Evolutionary conservation across 1,284 basidiomycete genomes (phyloP).

Genomic region (Austroboletus rostrupii): DNA sequence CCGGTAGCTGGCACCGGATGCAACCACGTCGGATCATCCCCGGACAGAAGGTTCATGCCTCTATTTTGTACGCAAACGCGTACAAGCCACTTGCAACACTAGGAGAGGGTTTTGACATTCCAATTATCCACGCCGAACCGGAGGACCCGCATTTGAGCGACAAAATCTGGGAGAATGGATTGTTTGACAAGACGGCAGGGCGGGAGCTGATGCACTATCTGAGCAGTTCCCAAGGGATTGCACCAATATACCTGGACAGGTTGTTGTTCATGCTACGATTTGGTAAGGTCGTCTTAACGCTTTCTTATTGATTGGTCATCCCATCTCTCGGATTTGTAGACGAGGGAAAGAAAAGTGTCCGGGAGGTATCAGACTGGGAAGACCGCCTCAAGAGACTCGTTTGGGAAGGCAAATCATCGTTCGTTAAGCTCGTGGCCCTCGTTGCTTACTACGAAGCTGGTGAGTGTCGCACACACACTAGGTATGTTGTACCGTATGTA

Average conservation of each 20-base stretch:
- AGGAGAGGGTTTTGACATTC: conserved; percentile 27
- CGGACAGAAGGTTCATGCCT: conserved; percentile 31
- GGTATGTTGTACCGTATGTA: background rate
- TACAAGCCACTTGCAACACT: conserved; percentile 25
- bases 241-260: conserved; percentile 24
- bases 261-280: conserved; percentile 29
- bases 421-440: conserved; percentile 21
- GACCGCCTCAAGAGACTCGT: conserved; percentile 12
- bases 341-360: conserved; percentile 22
- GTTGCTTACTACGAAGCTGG: conserved; percentile 26
- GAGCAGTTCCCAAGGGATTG: conserved; percentile 9
- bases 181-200: conserved; percentile 25
- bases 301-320: no score
- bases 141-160: conserved; percentile 4
- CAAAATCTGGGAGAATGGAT: conserved; percentile 22
- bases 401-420: background rate
- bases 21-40: conserved; percentile 28
- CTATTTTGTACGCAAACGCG: conserved; percentile 23
- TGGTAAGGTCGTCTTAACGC: no score
- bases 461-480: conserved; percentile 4
- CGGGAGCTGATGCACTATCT: conserved; percentile 13
- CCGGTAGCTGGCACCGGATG: conserved; percentile 16
- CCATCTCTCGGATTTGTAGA: no score
- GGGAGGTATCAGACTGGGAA: conserved; percentile 11
- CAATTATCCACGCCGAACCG: conserved; percentile 7